These are phyloP conservation scores for Wakefieldia striispora DNA, from an alignment of 768 basidiomycete genomes.

Conservation along the genomic window DNA sequence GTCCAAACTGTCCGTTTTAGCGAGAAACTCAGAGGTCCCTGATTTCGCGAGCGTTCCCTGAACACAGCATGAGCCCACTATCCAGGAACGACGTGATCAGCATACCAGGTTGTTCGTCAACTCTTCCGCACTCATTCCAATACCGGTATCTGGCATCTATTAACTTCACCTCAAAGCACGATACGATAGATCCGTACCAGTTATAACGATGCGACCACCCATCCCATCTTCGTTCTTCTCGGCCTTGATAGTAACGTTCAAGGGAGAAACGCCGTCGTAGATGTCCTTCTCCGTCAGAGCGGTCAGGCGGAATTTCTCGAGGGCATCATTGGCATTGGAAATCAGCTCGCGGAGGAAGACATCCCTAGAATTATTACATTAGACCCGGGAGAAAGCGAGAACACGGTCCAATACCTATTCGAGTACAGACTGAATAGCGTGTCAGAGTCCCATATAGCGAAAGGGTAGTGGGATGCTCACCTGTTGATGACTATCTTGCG, in stretches of 20 bases:
- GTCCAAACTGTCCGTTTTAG: slow-evolving; percentile 62
- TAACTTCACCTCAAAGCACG: background rate
- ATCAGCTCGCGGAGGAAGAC: slow-evolving; percentile 88
- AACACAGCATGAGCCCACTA: slow-evolving; percentile 1
- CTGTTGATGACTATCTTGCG: slow-evolving; percentile 93
- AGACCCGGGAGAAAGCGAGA: background rate
- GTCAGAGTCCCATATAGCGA: slow-evolving; percentile 7
- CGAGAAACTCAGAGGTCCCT: slow-evolving; percentile 92
- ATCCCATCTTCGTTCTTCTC: slow-evolving; percentile 63
- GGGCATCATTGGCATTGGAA: slow-evolving; percentile 94
- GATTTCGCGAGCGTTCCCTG: slow-evolving; percentile 94
- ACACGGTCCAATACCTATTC: slow-evolving; percentile 51
- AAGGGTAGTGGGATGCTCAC: slow-evolving; percentile 31
- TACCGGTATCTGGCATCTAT: slow-evolving; percentile 73
- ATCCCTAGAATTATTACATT: slow-evolving; percentile 45
- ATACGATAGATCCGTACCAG: slow-evolving; percentile 46
- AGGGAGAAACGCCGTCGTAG: slow-evolving; percentile 64
- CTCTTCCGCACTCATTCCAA: slow-evolving; percentile 96
- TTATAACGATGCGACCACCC: slow-evolving; percentile 71
- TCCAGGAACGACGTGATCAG: background rate
- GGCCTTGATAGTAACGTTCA: slow-evolving; percentile 90
- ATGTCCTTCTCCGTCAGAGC: slow-evolving; percentile 74
- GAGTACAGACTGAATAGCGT: slow-evolving; percentile 66
- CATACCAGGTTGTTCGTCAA: slow-evolving; percentile 69
- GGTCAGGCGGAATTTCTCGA: slow-evolving; percentile 89